Base-by-base conservation (phyloP, 176 grass and related monocot species). In the Phoenix roebelenii region DNA sequence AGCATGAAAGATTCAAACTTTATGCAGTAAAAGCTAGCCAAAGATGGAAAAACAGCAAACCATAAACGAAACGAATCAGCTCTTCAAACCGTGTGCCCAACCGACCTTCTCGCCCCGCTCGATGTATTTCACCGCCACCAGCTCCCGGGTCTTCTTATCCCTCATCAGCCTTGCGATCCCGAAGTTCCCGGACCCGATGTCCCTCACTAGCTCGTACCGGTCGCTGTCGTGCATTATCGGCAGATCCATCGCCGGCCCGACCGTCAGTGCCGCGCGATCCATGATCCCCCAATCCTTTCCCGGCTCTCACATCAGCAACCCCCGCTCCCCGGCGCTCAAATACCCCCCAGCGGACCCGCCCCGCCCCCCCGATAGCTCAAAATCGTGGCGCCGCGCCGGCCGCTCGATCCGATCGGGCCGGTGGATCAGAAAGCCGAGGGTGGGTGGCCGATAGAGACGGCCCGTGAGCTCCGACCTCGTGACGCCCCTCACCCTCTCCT, bases 151-250 rank as follows among this genome's bases (percentile, higher is more conserved):
- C 23, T 65, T 44, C 49, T 65, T 65, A 5, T 65, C 62, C 62
- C 62, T 65, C 62, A 65, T 65, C 62, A 65, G 22, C 49, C 49
- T 51, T 18, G 63, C 63, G 49, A 65, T 65, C 23, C 63, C 63
- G 18, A 65, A 65, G 49, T 65, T 65, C 3, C 63, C 63, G 1
- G 63, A 65, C 16, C 63, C 63, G 49, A 65, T 65, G 49, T 65
- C 63, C 63, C 23, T 65, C 15, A 65, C 63, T 22, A 65, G 63
- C 63, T 65, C 63, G 63, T 65, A 65, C 63, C 66, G 52, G 66
- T 68, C 66, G 53, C 66, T 68, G 28, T 68, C 66, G 66, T 68
- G 66, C 66, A 68, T 49, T 57, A 68, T 57, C 52, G 52, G 66
- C 52, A 68, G 28, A 57, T 68, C 66, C 66, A 68, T 57, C 28